phyloP scores from a whole-genome alignment of 1,284 basidiomycete genomes.

The Microbotryum silenes-acaulis region DNA sequence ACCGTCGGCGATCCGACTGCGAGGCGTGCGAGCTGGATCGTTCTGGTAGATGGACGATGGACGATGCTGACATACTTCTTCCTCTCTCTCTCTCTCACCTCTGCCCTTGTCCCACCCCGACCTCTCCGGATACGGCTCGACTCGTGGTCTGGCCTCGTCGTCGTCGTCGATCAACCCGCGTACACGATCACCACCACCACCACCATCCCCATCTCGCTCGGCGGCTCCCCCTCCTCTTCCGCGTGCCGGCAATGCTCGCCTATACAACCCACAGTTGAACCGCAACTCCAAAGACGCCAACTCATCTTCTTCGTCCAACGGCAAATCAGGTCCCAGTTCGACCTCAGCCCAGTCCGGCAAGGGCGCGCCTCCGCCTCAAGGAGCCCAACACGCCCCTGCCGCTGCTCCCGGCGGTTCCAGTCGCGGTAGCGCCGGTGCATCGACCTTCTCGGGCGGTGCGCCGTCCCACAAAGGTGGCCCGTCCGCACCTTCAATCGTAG shows the following conservation, averaged over 20 bases:
- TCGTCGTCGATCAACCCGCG: too few relatives aligned
- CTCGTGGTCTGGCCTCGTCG: too few relatives aligned
- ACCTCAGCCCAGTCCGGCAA: neutral
- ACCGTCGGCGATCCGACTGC: too few relatives aligned
- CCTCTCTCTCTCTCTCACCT: too few relatives aligned
- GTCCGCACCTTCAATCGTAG: constrained; percentile 51
- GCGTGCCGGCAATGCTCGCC: neutral
- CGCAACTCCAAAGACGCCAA: neutral
- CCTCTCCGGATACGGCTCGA: too few relatives aligned
- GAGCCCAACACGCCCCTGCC: constrained; percentile 10
- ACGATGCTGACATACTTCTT: too few relatives aligned
- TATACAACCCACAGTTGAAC: neutral
- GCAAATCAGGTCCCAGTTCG: neutral
- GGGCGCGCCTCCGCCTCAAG: constrained; percentile 1
- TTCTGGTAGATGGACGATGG: too few relatives aligned
- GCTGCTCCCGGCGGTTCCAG: neutral
- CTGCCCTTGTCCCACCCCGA: too few relatives aligned
- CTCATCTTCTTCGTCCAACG: neutral
- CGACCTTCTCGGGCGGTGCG: neutral
- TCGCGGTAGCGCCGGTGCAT: neutral
- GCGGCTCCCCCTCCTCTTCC: too few relatives aligned
- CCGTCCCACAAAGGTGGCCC: constrained; percentile 1
- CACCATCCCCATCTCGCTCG: too few relatives aligned
- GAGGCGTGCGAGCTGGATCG: too few relatives aligned
- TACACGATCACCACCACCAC: too few relatives aligned